Conservation (phyloP, 2,329 filamentous ascomycete species). For the Aspergillus flavus region DNA sequence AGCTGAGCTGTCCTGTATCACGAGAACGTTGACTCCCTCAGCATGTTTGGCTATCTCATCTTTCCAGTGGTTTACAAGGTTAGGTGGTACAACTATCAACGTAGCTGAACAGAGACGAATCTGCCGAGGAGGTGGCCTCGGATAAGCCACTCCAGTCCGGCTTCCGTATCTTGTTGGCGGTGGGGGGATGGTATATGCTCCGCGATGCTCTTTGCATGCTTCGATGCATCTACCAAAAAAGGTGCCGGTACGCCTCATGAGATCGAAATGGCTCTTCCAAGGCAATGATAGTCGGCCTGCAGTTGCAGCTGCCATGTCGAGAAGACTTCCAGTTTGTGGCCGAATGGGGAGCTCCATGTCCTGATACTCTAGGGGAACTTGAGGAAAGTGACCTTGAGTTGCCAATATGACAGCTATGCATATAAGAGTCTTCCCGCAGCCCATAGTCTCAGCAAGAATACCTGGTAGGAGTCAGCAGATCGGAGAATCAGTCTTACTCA, state of each 20-base stretch:
- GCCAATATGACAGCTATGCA: slow-evolving; percentile 76
- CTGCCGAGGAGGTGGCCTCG: slow-evolving; percentile 41
- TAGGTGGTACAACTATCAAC: slow-evolving; percentile 78
- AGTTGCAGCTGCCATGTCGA: slow-evolving; percentile 74
- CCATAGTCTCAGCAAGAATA: slow-evolving; percentile 53
- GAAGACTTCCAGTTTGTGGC: slow-evolving; percentile 61
- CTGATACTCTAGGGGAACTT: slow-evolving; percentile 65
- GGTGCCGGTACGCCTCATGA: slow-evolving; percentile 50
- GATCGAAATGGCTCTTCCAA: slow-evolving; percentile 68
- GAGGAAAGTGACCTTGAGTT: slow-evolving; percentile 69
- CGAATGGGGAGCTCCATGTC: slow-evolving; percentile 47
- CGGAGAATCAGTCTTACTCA: not conserved
- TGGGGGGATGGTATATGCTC: slow-evolving; percentile 60
- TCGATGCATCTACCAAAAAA: slow-evolving; percentile 59
- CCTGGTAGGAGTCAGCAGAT: slow-evolving; percentile 25
- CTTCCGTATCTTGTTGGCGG: slow-evolving; percentile 44
- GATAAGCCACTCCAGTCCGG: slow-evolving; percentile 46
- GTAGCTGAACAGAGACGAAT: slow-evolving; percentile 70
- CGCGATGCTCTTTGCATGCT: slow-evolving; percentile 61
- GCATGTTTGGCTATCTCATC: slow-evolving; percentile 81
- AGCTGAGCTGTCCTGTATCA: slow-evolving; percentile 58
- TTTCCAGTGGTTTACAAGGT: slow-evolving; percentile 82
- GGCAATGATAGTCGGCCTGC: slow-evolving; percentile 69
- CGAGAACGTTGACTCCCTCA: slow-evolving; percentile 63
- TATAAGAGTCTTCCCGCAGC: slow-evolving; percentile 82